Percentiles rank a stretch among this genome's conserved stretches.
Evolutionary conservation across 306 rosid genomes (phyloP).

Genomic region (Cicer chorassanicum): DNA sequence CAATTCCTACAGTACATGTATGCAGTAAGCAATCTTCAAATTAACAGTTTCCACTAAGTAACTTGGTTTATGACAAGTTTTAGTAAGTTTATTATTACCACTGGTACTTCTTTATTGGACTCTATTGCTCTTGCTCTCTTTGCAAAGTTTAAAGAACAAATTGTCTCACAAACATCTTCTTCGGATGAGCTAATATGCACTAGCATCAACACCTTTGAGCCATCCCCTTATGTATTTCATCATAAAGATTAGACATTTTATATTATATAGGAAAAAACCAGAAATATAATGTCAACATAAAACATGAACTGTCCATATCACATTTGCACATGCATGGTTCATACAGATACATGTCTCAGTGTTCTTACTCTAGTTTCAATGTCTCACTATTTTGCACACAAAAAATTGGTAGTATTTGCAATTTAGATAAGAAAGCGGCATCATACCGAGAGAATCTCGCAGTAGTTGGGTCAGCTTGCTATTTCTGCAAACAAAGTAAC

Average conservation of each 20-base stretch:
- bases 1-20: constrained; percentile 63
- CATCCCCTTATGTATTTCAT: constrained; percentile 63
- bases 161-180: constrained; percentile 81
- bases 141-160: constrained; percentile 87
- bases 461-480: constrained; percentile 96
- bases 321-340: constrained; percentile 33
- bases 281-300: background rate
- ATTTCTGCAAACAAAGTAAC: constrained; percentile 72
- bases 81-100: constrained; percentile 53
- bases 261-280: background rate
- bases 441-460: constrained; percentile 90
- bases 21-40: constrained; percentile 36
- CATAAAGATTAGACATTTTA: constrained; percentile 31
- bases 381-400: constrained; percentile 1
- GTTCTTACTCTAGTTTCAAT: constrained; percentile 14
- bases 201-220: constrained; percentile 92
- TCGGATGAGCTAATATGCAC: constrained; percentile 88
- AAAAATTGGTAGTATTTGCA: constrained; percentile 26
- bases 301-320: constrained; percentile 10
- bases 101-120: constrained; percentile 63
- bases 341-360: constrained; percentile 6
- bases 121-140: constrained; percentile 83
- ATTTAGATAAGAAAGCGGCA: constrained; percentile 39
- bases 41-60: constrained; percentile 16
- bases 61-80: constrained; percentile 33